Conservation (phyloP, 176 grass and related monocot species). For the Neostapfia colusana region DNA sequence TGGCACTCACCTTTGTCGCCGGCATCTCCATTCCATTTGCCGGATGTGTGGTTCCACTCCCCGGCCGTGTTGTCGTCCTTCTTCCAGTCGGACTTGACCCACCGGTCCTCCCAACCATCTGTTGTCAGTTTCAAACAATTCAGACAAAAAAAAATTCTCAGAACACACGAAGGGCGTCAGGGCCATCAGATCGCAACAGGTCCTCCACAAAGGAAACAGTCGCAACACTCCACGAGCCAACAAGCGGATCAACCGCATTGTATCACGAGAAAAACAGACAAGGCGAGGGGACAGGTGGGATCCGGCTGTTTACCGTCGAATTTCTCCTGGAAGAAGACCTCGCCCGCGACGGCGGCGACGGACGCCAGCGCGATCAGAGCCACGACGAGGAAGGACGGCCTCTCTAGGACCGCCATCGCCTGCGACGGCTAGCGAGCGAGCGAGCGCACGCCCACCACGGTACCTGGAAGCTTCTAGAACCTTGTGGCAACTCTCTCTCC, state of each 20-base stretch:
- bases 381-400: constrained; percentile 4
- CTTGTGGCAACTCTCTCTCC: background rate
- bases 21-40: constrained; percentile 77
- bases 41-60: constrained; percentile 76
- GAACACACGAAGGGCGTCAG: background rate
- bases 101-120: constrained; percentile 79
- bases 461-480: constrained; percentile 22
- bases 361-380: constrained; percentile 44
- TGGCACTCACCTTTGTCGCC: constrained; percentile 64
- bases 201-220: background rate
- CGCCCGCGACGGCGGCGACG: constrained; percentile 43
- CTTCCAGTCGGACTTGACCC: constrained; percentile 89
- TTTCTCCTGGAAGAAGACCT: constrained; percentile 79
- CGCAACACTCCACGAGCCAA: background rate
- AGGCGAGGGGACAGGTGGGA: background rate
- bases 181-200: background rate
- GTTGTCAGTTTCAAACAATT: background rate
- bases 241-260: background rate
- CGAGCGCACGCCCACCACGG: background rate
- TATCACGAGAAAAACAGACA: background rate
- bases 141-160: background rate
- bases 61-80: constrained; percentile 74
- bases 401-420: constrained; percentile 46
- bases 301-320: constrained; percentile 29
- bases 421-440: too few species aligned